Base-by-base conservation (phyloP, 176 grass and related monocot species). In the Carex kokanica region DNA sequence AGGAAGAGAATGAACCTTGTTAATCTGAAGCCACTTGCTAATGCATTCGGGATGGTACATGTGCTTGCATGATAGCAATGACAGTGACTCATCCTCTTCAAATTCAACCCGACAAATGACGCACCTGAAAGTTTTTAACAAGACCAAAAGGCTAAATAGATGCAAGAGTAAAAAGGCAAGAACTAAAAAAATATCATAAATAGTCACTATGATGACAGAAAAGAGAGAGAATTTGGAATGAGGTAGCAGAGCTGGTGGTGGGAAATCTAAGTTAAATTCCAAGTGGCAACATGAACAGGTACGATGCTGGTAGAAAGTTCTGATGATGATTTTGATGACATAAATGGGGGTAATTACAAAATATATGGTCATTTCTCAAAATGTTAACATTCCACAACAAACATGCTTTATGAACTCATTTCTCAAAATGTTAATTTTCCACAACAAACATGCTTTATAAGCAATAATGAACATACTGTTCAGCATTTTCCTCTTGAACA, bases 1-100 rank as follows among this genome's bases (percentile, higher is more conserved):
- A 63, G 70, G 61, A 81, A 90, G 72, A 52, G 40, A 78, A 66
- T 47, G 43, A 66, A 99, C 97, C 97, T 96, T 99, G 86, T 99
- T 99, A 90, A 99, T 95, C 87, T 99, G 89, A 79, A 99, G 91
- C 97, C 93, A 99, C 78, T 96, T 92, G 78, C 93, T 96, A 83
- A 99, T 96, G 86, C 97, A 99, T 60, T 95, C 93, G 23, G 88
- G 81, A 84, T 95, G 93, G 83, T 99, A 99, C 25, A 88, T 89
- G 73, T 99, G 96, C 38, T 95, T 95, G 91, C 96, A 99, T 49
- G 93, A 86, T 66, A 99, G 93, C 29, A 88, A 82, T 80, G 94
- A 81, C 85, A 99, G 90, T 64, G 89, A 92, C 87, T 99, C 96
- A 75, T 87, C 96, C 54, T 95, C 93, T 87, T 99, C 91, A 72